phyloP scores from a whole-genome alignment of 2,329 filamentous ascomycete genomes.

The Aspergillus cejpii region DNA sequence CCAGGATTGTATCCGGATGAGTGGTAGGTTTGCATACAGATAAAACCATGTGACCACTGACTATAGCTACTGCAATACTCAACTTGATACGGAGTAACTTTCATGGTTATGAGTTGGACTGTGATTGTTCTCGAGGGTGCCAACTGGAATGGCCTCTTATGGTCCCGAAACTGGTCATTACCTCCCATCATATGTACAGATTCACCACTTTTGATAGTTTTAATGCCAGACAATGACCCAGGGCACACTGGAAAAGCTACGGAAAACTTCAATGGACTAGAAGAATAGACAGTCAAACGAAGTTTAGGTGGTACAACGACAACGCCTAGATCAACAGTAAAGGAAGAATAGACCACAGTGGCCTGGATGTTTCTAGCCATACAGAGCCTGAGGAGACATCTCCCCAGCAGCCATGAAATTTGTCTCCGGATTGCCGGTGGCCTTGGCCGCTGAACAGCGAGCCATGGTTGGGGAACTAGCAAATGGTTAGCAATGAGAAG shows the following conservation, averaged over 20 bases:
- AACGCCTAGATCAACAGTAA: conserved; percentile 33
- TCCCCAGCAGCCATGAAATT: conserved; percentile 70
- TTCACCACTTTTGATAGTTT: conserved; percentile 23
- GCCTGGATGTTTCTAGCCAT: conserved; percentile 24
- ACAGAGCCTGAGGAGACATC: conserved; percentile 37
- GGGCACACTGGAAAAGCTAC: conserved; percentile 20
- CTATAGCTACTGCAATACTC: too few relatives aligned
- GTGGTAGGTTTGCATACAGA: too few relatives aligned
- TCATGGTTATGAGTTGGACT: too few relatives aligned
- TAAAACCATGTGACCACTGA: too few relatives aligned
- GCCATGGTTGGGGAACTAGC: conserved; percentile 93
- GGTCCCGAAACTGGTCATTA: conserved; percentile 19
- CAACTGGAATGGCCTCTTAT: conserved; percentile 11
- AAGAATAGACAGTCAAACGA: conserved; percentile 18
- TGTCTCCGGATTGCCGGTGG: conserved; percentile 67
- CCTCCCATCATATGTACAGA: conserved; percentile 35
- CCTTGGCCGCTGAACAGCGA: conserved; percentile 89
- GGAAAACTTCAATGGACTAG: conserved; percentile 15
- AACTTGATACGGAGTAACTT: too few relatives aligned
- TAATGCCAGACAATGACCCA: conserved; percentile 18
- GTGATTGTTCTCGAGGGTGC: too few relatives aligned
- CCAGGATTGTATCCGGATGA: background rate
- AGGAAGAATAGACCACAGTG: conserved; percentile 19
- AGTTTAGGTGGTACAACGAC: conserved; percentile 33
- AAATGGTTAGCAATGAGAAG: conserved; percentile 12